These are phyloP conservation scores for Podaxis mareebaensis DNA, from an alignment of 768 basidiomycete species.

Conservation along the genomic window DNA sequence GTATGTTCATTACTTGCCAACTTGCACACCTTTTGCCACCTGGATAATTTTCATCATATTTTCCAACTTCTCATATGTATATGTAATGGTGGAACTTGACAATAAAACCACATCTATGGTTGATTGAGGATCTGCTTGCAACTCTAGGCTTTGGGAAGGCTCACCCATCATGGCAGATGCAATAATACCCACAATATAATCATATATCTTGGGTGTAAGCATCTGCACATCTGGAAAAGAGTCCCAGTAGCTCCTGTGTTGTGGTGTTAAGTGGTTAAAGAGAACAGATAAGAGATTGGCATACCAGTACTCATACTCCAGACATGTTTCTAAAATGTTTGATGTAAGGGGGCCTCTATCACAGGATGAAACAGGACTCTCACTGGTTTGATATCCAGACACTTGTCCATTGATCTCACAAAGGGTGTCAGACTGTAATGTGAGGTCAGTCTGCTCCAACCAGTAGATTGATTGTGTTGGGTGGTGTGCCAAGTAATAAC, in stretches of 20 bases:
- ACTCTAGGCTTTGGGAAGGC: not conserved
- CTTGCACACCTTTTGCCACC: not conserved
- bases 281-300: not conserved
- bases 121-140: no score
- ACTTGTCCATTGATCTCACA: not conserved
- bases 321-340: not conserved
- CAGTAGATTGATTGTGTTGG: not conserved
- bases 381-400: not conserved
- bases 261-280: not conserved
- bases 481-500: not conserved
- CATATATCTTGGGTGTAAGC: not conserved
- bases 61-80: not conserved
- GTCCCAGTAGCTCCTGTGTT: constrained; percentile 6
- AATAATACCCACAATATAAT: not conserved
- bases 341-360: not conserved
- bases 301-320: constrained; percentile 10
- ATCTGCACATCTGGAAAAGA: constrained; percentile 1
- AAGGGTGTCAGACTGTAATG: not conserved
- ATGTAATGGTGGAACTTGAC: not conserved
- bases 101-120: constrained; percentile 1
- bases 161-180: constrained; percentile 5
- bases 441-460: not conserved
- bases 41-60: constrained; percentile 3
- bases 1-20: not conserved
- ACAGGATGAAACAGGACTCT: not conserved